A percentile compares a stretch with the other conserved stretches of the same genome.
phyloP scores from a whole-genome alignment of 306 rosid genomes.

The Cicer yamashitae region DNA sequence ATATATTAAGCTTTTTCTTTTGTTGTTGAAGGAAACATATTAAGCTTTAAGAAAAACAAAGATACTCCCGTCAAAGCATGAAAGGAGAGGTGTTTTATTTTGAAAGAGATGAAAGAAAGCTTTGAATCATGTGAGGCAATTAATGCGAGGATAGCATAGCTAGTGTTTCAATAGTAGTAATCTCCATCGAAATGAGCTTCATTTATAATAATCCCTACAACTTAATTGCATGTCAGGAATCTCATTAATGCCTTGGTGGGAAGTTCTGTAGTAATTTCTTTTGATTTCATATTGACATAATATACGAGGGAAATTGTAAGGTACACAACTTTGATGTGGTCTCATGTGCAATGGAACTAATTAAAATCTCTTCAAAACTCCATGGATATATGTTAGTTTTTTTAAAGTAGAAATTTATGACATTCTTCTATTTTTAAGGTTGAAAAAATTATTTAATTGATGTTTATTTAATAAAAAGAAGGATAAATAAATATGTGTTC shows the following conservation, averaged over 20 bases:
- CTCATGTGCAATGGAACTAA: too few species aligned
- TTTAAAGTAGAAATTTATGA: too few species aligned
- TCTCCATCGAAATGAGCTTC: constrained; percentile 56
- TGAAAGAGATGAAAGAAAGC: constrained; percentile 57
- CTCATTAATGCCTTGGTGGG: constrained; percentile 58
- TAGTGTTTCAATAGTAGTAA: constrained; percentile 44
- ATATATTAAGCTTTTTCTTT: too few species aligned
- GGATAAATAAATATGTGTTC: too few species aligned
- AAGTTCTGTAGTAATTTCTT: constrained; percentile 5
- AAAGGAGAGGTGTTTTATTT: constrained; percentile 56
- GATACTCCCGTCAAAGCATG: constrained; percentile 46
- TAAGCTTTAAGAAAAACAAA: background rate
- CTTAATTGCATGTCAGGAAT: constrained; percentile 72
- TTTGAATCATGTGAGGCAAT: constrained; percentile 73
- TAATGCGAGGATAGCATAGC: constrained; percentile 57
- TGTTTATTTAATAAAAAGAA: too few species aligned
- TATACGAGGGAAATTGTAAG: background rate
- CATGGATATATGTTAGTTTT: too few species aligned
- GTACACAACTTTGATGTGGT: too few species aligned
- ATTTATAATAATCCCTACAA: constrained; percentile 61
- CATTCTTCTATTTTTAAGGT: too few species aligned
- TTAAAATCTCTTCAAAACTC: too few species aligned
- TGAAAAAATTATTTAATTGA: too few species aligned
- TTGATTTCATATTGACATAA: background rate
- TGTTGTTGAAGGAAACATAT: background rate